These are phyloP conservation scores for Tetrapyrgos nigripes DNA, from an alignment of 1,284 basidiomycete genomes.

Conservation along the genomic window DNA sequence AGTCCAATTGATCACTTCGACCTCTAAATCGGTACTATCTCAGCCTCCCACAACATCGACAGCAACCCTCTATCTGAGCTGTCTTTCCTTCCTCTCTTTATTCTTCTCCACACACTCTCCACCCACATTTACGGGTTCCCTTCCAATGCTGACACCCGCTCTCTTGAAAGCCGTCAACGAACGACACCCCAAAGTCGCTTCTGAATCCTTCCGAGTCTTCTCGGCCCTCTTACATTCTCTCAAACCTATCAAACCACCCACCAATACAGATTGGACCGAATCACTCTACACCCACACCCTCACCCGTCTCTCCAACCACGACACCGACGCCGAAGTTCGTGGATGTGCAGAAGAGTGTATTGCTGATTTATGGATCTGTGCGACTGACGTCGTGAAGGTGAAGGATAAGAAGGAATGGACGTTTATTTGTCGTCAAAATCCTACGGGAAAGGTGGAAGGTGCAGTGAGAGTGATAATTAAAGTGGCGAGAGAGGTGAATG, in stretches of 20 bases:
- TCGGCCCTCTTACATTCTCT: conserved; percentile 71
- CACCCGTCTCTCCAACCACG: conserved; percentile 74
- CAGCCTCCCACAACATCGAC: conserved; percentile 72
- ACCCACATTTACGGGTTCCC: conserved; percentile 63
- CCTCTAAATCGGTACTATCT: conserved; percentile 67
- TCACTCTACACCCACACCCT: conserved; percentile 79
- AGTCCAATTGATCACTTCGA: conserved; percentile 64
- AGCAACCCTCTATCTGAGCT: conserved; percentile 79
- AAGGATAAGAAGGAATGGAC: conserved; percentile 81
- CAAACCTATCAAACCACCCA: conserved; percentile 70
- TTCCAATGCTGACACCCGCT: conserved; percentile 73
- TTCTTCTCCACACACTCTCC: conserved; percentile 87
- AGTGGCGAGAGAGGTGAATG: conserved; percentile 70
- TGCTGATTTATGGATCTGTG: conserved; percentile 87
- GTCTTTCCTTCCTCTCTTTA: conserved; percentile 83
- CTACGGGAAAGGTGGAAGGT: conserved; percentile 72
- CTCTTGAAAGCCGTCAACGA: conserved; percentile 78
- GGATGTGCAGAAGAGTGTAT: conserved; percentile 84
- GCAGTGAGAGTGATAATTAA: conserved; percentile 76
- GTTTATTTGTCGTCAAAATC: conserved; percentile 70
- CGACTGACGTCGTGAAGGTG: conserved; percentile 70
- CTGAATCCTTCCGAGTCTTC: conserved; percentile 85
- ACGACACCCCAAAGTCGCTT: conserved; percentile 77
- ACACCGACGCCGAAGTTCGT: conserved; percentile 93
- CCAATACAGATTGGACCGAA: conserved; percentile 66